Conservation (phyloP, 805 yeast species). For the Wickerhamomyces xylosicus region DNA sequence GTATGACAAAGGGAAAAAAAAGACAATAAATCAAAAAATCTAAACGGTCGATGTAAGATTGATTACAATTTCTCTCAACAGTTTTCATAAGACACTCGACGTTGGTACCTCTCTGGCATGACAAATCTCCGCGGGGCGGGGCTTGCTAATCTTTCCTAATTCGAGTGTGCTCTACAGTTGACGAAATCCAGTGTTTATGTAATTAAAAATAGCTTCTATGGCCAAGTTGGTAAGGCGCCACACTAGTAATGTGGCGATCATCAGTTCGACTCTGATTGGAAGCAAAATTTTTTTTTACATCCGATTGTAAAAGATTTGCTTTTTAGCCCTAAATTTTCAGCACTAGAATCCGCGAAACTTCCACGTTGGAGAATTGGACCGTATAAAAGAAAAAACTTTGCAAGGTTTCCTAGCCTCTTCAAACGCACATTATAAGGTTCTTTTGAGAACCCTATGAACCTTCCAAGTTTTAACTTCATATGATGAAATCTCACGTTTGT, state of each 20-base stretch:
- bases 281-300: slow-evolving; percentile 28
- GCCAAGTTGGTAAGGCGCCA: slow-evolving; percentile 72
- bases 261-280: slow-evolving; percentile 68
- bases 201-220: slow-evolving; percentile 29
- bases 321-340: not conserved
- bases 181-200: not conserved
- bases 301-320: too few relatives aligned
- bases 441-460: slow-evolving; percentile 12
- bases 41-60: too few relatives aligned
- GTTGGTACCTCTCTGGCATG: too few relatives aligned
- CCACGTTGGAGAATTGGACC: not conserved
- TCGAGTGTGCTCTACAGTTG: not conserved
- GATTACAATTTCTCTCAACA: too few relatives aligned
- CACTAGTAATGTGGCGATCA: slow-evolving; percentile 80
- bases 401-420: not conserved
- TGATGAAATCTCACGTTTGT: slow-evolving; percentile 23
- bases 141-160: slow-evolving; percentile 1
- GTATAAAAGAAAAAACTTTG: not conserved
- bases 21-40: too few relatives aligned
- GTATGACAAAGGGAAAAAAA: not conserved
- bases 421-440: slow-evolving; percentile 2
- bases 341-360: not conserved
- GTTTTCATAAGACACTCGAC: too few relatives aligned
- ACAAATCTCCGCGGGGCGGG: not conserved
- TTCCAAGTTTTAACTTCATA: slow-evolving; percentile 24